These are phyloP conservation scores for Platismatia glauca DNA, from an alignment of 495 filamentous ascomycete species.

Conservation along the genomic window DNA sequence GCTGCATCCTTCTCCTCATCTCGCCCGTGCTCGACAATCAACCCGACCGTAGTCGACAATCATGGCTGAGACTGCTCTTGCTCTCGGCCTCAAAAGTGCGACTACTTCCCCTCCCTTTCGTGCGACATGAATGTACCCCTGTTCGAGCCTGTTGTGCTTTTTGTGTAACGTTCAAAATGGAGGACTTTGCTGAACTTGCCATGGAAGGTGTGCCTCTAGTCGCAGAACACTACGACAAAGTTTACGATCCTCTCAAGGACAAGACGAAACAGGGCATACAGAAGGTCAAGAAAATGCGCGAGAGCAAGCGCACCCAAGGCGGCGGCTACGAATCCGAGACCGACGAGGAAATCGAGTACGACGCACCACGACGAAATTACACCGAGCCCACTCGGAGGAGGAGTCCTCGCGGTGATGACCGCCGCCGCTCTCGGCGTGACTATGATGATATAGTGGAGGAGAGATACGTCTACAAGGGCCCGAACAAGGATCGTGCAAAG, in stretches of 20 bases:
- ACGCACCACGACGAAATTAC: slow-evolving; percentile 12
- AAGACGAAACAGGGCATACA: slow-evolving; percentile 20
- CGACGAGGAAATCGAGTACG: slow-evolving; percentile 17
- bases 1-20: neutral
- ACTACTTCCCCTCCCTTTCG: neutral
- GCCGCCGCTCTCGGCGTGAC: slow-evolving; percentile 15
- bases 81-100: slow-evolving; percentile 12
- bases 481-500: slow-evolving; percentile 19
- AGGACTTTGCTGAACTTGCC: slow-evolving; percentile 22
- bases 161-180: slow-evolving; percentile 4
- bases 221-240: slow-evolving; percentile 27
- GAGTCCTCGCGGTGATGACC: slow-evolving; percentile 4
- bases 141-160: neutral
- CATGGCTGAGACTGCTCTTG: slow-evolving; percentile 3
- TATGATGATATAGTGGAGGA: slow-evolving; percentile 21
- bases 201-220: slow-evolving; percentile 20
- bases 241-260: slow-evolving; percentile 23
- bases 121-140: neutral
- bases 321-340: slow-evolving; percentile 32
- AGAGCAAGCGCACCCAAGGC: slow-evolving; percentile 26
- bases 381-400: slow-evolving; percentile 13
- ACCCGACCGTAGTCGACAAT: neutral
- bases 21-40: neutral
- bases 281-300: slow-evolving; percentile 16
- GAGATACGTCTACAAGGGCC: slow-evolving; percentile 13